phyloP scores from a whole-genome alignment of 768 basidiomycete species.

The Kwoniella botswanensis region DNA sequence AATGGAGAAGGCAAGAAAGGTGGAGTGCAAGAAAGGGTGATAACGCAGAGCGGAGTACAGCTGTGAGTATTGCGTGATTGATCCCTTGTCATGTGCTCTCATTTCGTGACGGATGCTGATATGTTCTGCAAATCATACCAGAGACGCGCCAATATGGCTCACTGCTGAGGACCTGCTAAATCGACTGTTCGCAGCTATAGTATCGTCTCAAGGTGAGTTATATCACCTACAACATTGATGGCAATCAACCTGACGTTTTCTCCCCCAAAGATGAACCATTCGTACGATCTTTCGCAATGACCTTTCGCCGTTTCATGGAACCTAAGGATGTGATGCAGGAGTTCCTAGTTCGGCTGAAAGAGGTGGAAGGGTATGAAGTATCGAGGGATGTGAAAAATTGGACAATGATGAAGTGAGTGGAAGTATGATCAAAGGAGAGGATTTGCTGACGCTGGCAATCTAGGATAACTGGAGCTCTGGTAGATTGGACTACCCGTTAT shows the following conservation, averaged over 20 bases:
- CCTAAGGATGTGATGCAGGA: constrained; percentile 44
- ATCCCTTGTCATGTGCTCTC: background rate
- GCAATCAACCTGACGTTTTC: too few relatives aligned
- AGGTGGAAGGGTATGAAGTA: constrained; percentile 34
- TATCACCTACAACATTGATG: background rate
- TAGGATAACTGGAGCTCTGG: constrained; percentile 44
- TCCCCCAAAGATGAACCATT: constrained; percentile 38
- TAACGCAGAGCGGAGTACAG: constrained; percentile 2
- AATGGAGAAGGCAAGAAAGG: background rate
- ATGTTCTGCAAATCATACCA: background rate
- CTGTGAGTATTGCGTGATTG: constrained; percentile 12
- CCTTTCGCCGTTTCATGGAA: constrained; percentile 49
- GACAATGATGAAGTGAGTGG: constrained; percentile 44
- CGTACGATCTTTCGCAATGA: constrained; percentile 50
- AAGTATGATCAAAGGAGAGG: background rate
- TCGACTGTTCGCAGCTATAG: constrained; percentile 37
- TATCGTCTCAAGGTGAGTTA: constrained; percentile 36
- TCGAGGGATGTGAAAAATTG: constrained; percentile 40
- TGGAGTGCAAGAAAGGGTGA: background rate
- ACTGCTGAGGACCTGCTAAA: constrained; percentile 35
- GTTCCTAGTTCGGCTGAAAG: constrained; percentile 40
- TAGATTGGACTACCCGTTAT: constrained; percentile 52
- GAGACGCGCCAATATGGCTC: constrained; percentile 27
- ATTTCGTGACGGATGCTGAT: background rate
- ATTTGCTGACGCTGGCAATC: background rate